phyloP scores from a whole-genome alignment of 495 filamentous ascomycete species.

The Daldinia concentrica region DNA sequence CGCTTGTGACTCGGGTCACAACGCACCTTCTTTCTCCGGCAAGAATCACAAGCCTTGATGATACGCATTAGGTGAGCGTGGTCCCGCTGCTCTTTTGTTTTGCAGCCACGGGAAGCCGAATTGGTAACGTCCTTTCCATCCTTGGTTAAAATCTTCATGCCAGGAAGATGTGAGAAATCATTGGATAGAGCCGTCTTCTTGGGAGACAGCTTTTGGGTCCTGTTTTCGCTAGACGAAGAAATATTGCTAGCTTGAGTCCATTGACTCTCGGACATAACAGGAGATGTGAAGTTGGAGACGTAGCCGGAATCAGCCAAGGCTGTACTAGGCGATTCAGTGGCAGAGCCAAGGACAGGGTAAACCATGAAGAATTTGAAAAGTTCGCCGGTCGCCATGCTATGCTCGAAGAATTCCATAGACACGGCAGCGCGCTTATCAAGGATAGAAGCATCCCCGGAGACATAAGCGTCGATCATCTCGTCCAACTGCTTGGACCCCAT shows the following conservation, averaged over 20 bases:
- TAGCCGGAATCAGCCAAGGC: slow-evolving; percentile 56
- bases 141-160: slow-evolving; percentile 68
- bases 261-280: slow-evolving; percentile 52
- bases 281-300: slow-evolving; percentile 56
- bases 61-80: slow-evolving; percentile 67
- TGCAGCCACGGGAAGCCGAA: slow-evolving; percentile 64
- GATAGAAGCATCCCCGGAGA: slow-evolving; percentile 59
- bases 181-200: slow-evolving; percentile 35
- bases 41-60: slow-evolving; percentile 66
- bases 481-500: slow-evolving; percentile 64
- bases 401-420: slow-evolving; percentile 64
- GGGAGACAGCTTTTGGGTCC: slow-evolving; percentile 35
- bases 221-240: slow-evolving; percentile 36
- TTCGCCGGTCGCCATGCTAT: slow-evolving; percentile 53
- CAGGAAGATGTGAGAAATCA: slow-evolving; percentile 61
- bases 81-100: slow-evolving; percentile 69
- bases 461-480: slow-evolving; percentile 60
- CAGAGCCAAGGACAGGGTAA: slow-evolving; percentile 50
- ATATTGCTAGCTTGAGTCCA: slow-evolving; percentile 50
- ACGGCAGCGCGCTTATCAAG: slow-evolving; percentile 62
- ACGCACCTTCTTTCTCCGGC: slow-evolving; percentile 64
- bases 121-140: slow-evolving; percentile 66
- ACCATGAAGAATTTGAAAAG: slow-evolving; percentile 63
- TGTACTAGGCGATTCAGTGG: slow-evolving; percentile 51
- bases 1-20: slow-evolving; percentile 63